Conservation (phyloP, 768 basidiomycete species). For the Termitomyces sp. region DNA sequence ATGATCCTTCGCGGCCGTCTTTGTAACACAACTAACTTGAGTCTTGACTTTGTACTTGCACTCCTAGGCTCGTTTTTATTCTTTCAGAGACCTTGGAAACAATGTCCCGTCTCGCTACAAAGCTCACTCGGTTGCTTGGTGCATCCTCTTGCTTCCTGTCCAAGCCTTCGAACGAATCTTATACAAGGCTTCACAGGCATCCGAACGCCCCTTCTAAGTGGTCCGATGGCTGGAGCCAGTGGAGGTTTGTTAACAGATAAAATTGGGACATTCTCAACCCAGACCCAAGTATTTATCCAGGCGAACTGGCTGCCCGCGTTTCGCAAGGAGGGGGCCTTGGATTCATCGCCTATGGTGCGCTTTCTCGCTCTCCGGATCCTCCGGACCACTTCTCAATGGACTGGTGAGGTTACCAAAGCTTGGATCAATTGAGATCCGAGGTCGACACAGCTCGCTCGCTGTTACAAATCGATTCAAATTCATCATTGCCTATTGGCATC, state of each 20-base stretch:
- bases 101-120: conserved; percentile 32
- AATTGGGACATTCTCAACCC: conserved; percentile 7
- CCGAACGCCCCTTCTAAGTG: conserved; percentile 54
- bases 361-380: not conserved
- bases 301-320: conserved; percentile 55
- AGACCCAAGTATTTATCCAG: conserved; percentile 19
- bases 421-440: conserved; percentile 44
- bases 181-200: conserved; percentile 35
- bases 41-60: not conserved
- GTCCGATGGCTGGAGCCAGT: conserved; percentile 70
- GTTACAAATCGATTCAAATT: conserved; percentile 30
- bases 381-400: not conserved
- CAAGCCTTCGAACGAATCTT: not conserved
- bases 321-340: conserved; percentile 72
- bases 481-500: conserved; percentile 59
- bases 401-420: conserved; percentile 41
- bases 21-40: no score
- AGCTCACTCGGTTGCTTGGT: conserved; percentile 51
- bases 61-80: not conserved
- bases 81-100: not conserved
- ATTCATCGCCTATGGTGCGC: conserved; percentile 61
- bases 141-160: conserved; percentile 11
- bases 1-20: no score
- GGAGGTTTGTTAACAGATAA: conserved; percentile 38
- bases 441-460: conserved; percentile 47